phyloP scores from a whole-genome alignment of 257 asterid species.

The Petrea volubilis region DNA sequence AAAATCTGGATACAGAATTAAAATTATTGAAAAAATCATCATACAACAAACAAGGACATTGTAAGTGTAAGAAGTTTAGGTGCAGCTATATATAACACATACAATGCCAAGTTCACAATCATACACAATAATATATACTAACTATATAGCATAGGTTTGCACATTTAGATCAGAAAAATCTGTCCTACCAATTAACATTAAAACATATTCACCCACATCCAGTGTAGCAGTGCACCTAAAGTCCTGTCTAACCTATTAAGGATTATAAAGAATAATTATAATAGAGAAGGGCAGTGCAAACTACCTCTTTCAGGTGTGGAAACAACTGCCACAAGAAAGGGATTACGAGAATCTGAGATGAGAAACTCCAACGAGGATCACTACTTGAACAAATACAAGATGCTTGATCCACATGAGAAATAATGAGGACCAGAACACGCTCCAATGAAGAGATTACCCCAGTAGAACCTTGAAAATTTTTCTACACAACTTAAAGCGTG shows the following conservation, averaged over 20 bases:
- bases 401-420: conserved; percentile 75
- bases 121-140: background rate
- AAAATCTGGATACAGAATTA: conserved; percentile 59
- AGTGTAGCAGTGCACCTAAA: conserved; percentile 14
- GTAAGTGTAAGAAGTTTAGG: background rate
- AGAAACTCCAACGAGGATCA: conserved; percentile 66
- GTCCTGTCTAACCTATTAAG: conserved; percentile 6
- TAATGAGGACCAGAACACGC: conserved; percentile 52
- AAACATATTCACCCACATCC: conserved; percentile 15
- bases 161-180: background rate
- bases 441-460: conserved; percentile 67
- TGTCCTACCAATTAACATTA: conserved; percentile 3
- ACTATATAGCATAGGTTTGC: background rate
- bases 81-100: conserved; percentile 9
- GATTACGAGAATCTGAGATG: conserved; percentile 81
- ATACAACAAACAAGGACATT: conserved; percentile 9
- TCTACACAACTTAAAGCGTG: conserved; percentile 49
- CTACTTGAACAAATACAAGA: conserved; percentile 68
- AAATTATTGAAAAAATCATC: conserved; percentile 19
- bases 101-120: conserved; percentile 11
- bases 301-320: conserved; percentile 90
- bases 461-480: conserved; percentile 48
- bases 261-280: conserved; percentile 10
- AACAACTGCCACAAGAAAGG: conserved; percentile 87
- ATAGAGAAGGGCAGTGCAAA: conserved; percentile 9